phyloP scores from a whole-genome alignment of 306 rosid genomes.

The Quercus ilex region DNA sequence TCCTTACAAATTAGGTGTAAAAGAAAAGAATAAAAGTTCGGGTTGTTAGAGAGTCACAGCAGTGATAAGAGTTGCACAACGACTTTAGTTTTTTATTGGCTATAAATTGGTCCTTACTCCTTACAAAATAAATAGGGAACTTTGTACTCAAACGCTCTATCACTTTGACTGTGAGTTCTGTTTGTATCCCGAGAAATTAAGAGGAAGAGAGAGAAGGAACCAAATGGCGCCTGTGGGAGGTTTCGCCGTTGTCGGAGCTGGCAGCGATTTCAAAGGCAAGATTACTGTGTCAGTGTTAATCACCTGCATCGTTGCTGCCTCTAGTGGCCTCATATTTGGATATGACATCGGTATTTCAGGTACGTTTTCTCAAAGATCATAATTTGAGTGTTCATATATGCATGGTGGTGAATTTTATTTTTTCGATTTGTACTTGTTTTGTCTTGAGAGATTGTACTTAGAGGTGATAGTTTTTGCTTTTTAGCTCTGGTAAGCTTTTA shows the following conservation, averaged over 20 bases:
- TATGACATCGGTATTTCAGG: constrained; percentile 73
- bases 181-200: neutral
- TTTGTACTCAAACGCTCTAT: neutral
- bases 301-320: constrained; percentile 68
- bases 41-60: too few relatives aligned
- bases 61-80: neutral
- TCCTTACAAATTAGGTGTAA: too few relatives aligned
- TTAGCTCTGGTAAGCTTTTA: neutral
- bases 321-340: constrained; percentile 68
- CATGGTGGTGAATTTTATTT: neutral
- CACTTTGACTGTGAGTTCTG: neutral
- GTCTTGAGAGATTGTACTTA: neutral
- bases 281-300: constrained; percentile 49
- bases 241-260: constrained; percentile 32
- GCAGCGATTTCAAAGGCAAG: constrained; percentile 28
- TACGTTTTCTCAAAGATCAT: neutral
- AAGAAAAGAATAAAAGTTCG: too few relatives aligned
- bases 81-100: neutral
- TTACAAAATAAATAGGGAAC: neutral
- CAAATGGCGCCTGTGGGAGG: constrained; percentile 53
- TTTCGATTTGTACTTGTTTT: neutral
- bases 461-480: neutral
- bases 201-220: neutral
- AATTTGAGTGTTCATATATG: neutral
- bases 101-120: neutral